These are phyloP conservation scores for Penstemon newberryi DNA, from an alignment of 257 asterid species.

Conservation along the genomic window DNA sequence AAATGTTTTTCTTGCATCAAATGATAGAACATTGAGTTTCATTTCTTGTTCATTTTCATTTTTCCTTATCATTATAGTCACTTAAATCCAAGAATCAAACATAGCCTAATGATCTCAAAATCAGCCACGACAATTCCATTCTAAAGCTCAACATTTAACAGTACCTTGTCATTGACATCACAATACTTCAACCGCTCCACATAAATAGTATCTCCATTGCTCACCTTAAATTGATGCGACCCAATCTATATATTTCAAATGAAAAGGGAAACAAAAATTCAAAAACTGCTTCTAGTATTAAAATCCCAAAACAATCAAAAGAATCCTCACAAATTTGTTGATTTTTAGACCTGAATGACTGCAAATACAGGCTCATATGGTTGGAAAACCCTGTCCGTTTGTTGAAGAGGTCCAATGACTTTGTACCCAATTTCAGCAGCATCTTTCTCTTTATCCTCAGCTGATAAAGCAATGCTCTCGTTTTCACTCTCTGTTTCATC, in stretches of 20 bases:
- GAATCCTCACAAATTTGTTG: not conserved
- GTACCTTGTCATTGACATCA: constrained; percentile 86
- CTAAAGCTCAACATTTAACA: constrained; percentile 18
- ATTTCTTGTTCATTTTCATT: no score
- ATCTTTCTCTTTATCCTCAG: constrained; percentile 41
- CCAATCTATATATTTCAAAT: constrained; percentile 59
- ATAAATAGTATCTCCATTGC: constrained; percentile 80
- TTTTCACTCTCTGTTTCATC: constrained; percentile 21
- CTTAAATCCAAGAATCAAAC: no score
- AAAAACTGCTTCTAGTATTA: no score
- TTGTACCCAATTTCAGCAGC: constrained; percentile 75
- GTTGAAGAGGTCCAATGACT: constrained; percentile 66
- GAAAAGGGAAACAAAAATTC: no score
- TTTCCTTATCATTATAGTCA: no score
- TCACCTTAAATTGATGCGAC: constrained; percentile 92
- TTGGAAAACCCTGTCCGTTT: constrained; percentile 57
- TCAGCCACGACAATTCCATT: no score
- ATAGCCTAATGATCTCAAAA: no score
- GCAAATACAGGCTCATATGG: constrained; percentile 76
- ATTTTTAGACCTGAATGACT: constrained; percentile 64
- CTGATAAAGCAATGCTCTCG: constrained; percentile 30
- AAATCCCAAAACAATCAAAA: not conserved
- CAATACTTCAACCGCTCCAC: constrained; percentile 84
- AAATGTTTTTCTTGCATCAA: no score
- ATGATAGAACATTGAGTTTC: no score